These are phyloP conservation scores for Daldinia decipiens DNA, from an alignment of 495 filamentous ascomycete species.

Conservation along the genomic window DNA sequence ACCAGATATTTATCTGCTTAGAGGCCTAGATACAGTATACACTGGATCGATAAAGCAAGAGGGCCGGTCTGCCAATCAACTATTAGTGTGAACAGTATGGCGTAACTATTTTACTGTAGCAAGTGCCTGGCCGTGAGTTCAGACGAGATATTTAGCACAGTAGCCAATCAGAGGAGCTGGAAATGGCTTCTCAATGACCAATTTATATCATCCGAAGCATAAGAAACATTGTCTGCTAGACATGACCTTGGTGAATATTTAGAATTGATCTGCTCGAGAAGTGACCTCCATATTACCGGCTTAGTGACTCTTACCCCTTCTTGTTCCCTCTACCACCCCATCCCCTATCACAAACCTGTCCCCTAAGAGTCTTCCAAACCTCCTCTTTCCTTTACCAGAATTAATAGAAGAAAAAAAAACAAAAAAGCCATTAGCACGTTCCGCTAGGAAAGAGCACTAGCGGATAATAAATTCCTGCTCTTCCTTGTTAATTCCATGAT, in stretches of 20 bases:
- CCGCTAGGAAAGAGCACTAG: neutral
- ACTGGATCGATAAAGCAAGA: neutral
- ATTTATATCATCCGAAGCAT: neutral
- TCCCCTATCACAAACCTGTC: neutral
- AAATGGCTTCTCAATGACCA: neutral
- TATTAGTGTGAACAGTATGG: neutral
- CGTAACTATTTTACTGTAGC: neutral
- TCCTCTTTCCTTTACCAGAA: neutral
- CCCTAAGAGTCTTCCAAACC: neutral
- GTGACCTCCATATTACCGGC: neutral
- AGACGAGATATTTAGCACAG: constrained; percentile 2
- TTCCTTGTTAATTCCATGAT: neutral
- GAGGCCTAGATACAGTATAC: neutral
- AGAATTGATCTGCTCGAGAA: neutral
- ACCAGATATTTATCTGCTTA: neutral
- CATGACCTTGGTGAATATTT: neutral
- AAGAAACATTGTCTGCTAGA: neutral
- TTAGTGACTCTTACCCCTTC: neutral
- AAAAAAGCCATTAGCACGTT: neutral
- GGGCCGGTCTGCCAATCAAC: neutral
- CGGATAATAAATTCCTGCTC: neutral
- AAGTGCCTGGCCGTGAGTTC: neutral
- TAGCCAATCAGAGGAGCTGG: neutral
- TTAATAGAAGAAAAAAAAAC: neutral
- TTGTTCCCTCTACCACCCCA: neutral